Percentiles rank a stretch among this genome's conserved stretches.
Conservation (phyloP, 345 rosid species). For the Excoecaria cochinchinensis region DNA sequence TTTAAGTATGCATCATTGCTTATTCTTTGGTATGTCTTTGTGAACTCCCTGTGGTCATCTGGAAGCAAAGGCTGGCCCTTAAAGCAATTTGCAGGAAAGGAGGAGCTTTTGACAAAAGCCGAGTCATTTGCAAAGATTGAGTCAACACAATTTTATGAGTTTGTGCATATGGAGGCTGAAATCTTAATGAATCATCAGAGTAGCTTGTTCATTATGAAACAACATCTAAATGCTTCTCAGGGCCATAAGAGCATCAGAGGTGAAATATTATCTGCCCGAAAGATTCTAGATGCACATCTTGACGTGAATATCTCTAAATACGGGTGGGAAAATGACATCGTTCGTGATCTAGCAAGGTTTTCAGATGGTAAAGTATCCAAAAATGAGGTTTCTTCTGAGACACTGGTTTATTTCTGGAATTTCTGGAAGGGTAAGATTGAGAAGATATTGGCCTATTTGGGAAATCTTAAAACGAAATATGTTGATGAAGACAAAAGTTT, state of each 20-base stretch:
- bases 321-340: conserved; percentile 29
- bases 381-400: conserved; percentile 30
- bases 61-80: conserved; percentile 51
- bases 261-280: conserved; percentile 39
- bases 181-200: conserved; percentile 22
- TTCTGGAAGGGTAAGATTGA: conserved; percentile 38
- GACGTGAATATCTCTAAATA: conserved; percentile 15
- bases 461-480: conserved; percentile 2
- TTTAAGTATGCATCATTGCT: conserved; percentile 35
- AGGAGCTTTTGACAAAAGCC: conserved; percentile 40
- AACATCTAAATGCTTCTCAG: conserved; percentile 30
- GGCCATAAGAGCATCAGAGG: conserved; percentile 29
- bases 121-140: conserved; percentile 30
- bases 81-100: conserved; percentile 31
- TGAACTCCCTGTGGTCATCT: conserved; percentile 43
- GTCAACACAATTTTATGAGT: conserved; percentile 27
- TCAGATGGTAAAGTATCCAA: conserved; percentile 15
- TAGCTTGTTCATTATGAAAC: conserved; percentile 29
- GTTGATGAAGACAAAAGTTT: conserved; percentile 5
- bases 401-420: conserved; percentile 47
- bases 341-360: conserved; percentile 16
- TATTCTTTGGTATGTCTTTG: conserved; percentile 34
- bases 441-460: conserved; percentile 25
- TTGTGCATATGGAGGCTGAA: conserved; percentile 30
- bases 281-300: conserved; percentile 42